Base-by-base conservation (phyloP, 805 yeast genomes). In the Schizosaccharomyces cryophilus region DNA sequence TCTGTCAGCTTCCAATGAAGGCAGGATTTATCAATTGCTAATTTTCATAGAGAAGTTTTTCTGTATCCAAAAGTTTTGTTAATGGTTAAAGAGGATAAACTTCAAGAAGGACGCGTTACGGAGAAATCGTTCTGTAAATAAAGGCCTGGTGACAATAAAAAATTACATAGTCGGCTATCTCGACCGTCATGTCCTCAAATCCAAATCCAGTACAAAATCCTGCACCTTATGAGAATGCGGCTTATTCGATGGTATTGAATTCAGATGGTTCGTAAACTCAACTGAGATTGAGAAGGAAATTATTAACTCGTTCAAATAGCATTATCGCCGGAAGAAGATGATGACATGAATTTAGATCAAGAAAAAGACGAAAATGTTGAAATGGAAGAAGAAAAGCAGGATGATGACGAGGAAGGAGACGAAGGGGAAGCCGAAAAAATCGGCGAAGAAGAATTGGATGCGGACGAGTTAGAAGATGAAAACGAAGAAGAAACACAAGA, bases 341-440 rank as follows among this genome's bases (percentile, higher is more conserved):
- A 42, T 35, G 66, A 63, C 17, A 64, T 51, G 35, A 66, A 64
- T 13, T 63, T 51, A 6, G 67, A 63, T 1, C 64, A 60, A 19
- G 62, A 58, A 9, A 62, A 62, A 42, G 66, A 64, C 9, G 67
- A 64, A 42, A 67, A 65, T 11, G 68, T 56, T 5, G 66, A 64
- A 2, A 65, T 59, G 38, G 64, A 62, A 38, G 64, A 59, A 17
- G 63, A 56, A 15, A 66, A 65, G 21, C 67, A 64, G 38, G 65
- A 61, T 24, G 65, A 61, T 26, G 62, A 24, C 1, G 48, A 42
- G 26, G 63, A 62, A 19, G 63, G 61, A 21, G 62, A 24, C 1
- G 48, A 42, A 21, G 63, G 62, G n/a, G 63, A 61, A 21, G 64
- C 45, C 58, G 62, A 54, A n/a, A 65, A 64, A 26, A 54, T 21